Evolutionary conservation across 208 protist species (phyloP), one percentile per base, ranked within the genome.

Genomic region (Trypanosoma platydactyli): DNA sequence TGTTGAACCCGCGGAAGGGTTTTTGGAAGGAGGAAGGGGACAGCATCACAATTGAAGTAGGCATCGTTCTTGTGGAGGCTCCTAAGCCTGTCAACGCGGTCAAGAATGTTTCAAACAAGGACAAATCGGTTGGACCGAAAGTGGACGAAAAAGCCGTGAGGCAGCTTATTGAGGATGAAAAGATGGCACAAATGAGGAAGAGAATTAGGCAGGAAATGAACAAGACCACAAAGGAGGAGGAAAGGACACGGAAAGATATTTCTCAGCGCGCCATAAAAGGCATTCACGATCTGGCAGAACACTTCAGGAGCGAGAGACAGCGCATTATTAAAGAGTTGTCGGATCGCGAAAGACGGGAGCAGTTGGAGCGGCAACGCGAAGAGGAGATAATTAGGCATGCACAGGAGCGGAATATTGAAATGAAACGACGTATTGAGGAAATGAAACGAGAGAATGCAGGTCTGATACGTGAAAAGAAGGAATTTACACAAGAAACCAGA

Each of bases 11-110:
- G 15, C 66, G 64, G 16, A 86, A 91, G 38, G 90, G 90, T 30
- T 96, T 96, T 68, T 69, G 85, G 66, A 69, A 80, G 18, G 58
- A 79, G 1, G 86, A 86, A 16, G 71, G 62, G 29, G 90, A 96
- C 76, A 92, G 79, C 68, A 91, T 96, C 76, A 89, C 85, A 5
- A 96, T 96, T 65, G 81, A 94, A 66, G 90, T 96, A 18, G 88
- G 87, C 57, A 94, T 96, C 46, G 90, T 96, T 3, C 74, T 93
- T 5, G 90, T 96, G 24, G 83, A 93, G 69, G 80, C 87, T 18
- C 71, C 87, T 45, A 89, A 91, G 72, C 60, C 75, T 13, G 52
- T 73, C 3, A 50, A 64, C 5, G 52, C 72, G 5, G 54, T 57
- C n/a, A 79, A 81, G 33, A 80, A 84, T 12, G 81, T 75, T 45